A percentile compares a stretch with the other conserved stretches of the same genome.
Conservation (phyloP, 306 rosid species). For the Datisca glomerata region DNA sequence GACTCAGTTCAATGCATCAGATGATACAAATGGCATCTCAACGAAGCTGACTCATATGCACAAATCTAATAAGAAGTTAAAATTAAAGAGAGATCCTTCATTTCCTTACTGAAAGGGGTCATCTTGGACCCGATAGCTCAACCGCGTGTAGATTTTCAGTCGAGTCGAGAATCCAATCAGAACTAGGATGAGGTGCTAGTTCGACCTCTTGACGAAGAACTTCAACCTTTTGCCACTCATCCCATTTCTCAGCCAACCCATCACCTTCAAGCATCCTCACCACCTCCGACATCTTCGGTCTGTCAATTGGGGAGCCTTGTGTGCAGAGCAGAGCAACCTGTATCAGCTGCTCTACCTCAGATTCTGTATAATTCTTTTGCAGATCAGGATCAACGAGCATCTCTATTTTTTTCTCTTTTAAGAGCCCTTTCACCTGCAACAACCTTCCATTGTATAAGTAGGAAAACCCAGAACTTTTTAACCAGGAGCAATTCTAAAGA, state of each 20-base stretch:
- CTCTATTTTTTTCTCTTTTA: slow-evolving; percentile 83
- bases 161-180: slow-evolving; percentile 92
- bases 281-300: slow-evolving; percentile 97
- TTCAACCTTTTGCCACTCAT: slow-evolving; percentile 96
- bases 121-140: slow-evolving; percentile 98
- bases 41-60: too few species aligned
- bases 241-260: slow-evolving; percentile 98
- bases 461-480: too few species aligned
- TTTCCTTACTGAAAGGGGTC: slow-evolving; percentile 35
- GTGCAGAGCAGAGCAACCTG: slow-evolving; percentile 97
- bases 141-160: slow-evolving; percentile 95
- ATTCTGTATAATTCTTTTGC: slow-evolving; percentile 62
- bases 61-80: too few species aligned
- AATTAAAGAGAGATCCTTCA: slow-evolving; percentile 29
- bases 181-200: slow-evolving; percentile 74
- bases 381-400: slow-evolving; percentile 98
- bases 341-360: slow-evolving; percentile 93
- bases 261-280: slow-evolving; percentile 99
- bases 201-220: slow-evolving; percentile 90
- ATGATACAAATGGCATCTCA: too few species aligned
- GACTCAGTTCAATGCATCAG: too few species aligned
- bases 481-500: not conserved
- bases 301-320: slow-evolving; percentile 90
- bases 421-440: slow-evolving; percentile 73
- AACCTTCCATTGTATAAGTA: slow-evolving; percentile 8